A percentile compares a stretch with the other conserved stretches of the same genome.
Conservation (phyloP, 192 early-diverging fungal genomes). For the Neocallimastix lanati region DNA sequence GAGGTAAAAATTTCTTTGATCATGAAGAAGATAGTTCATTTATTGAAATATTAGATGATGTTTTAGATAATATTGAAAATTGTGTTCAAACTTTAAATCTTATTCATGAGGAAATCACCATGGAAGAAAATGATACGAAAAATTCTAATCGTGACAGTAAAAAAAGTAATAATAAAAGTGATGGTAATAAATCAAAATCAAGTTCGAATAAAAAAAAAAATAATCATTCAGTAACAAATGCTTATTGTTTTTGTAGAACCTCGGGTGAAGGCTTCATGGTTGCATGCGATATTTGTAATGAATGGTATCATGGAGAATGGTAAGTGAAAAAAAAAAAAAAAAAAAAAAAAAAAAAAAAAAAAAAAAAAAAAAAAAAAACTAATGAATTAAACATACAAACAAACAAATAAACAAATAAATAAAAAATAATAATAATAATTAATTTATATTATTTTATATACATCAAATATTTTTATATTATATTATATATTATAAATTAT, state of each 20-base stretch:
- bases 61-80: neutral
- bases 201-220: neutral
- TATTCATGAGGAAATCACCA: neutral
- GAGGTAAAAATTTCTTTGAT: neutral
- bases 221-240: neutral
- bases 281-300: conserved; percentile 51
- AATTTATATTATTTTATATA: too few species aligned
- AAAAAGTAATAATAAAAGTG: neutral
- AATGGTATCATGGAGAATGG: conserved; percentile 62
- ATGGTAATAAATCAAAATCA: neutral
- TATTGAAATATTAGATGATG: neutral
- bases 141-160: neutral
- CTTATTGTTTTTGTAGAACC: neutral
- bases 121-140: too few species aligned
- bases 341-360: too few species aligned
- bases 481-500: too few species aligned
- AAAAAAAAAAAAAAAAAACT: too few species aligned
- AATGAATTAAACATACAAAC: too few species aligned
- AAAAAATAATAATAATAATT: too few species aligned
- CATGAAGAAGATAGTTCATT: neutral
- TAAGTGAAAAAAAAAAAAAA: too few species aligned
- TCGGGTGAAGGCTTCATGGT: conserved; percentile 38
- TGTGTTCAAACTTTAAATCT: neutral
- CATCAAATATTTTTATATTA: too few species aligned
- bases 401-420: too few species aligned